phyloP scores from a whole-genome alignment of 148 eudicot species.

The Cornus florida region DNA sequence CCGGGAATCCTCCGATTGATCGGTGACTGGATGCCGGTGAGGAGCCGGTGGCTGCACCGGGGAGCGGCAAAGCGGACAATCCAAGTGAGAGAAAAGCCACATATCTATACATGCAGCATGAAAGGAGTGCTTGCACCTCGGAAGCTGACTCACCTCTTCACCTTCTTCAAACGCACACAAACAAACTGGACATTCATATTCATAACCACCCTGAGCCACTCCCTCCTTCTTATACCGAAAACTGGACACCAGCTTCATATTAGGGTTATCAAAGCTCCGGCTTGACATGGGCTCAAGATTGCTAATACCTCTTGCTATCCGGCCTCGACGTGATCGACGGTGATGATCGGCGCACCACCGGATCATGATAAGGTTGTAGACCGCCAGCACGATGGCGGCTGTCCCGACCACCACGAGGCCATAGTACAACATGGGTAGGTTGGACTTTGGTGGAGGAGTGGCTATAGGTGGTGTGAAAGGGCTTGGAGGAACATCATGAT shows the following conservation, averaged over 20 bases:
- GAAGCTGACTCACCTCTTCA: conserved; percentile 55
- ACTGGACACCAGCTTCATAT: conserved; percentile 16
- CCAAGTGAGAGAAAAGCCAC: conserved; percentile 68
- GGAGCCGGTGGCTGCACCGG: conserved; percentile 31
- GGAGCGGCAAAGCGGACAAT: conserved; percentile 79
- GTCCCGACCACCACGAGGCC: conserved; percentile 57
- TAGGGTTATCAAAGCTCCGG: conserved; percentile 15
- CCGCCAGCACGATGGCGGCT: conserved; percentile 36
- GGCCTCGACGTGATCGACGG: neutral
- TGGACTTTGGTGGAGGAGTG: conserved; percentile 6
- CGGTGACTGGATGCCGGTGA: neutral
- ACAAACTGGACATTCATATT: conserved; percentile 58
- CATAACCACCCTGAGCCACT: neutral
- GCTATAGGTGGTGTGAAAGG: neutral
- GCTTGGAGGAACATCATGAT: neutral
- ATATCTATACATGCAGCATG: conserved; percentile 72
- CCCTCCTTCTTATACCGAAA: conserved; percentile 44
- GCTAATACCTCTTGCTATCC: neutral
- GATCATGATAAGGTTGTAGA: conserved; percentile 53
- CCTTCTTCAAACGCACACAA: conserved; percentile 63
- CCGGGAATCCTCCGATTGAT: conserved; percentile 17
- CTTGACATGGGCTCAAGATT: conserved; percentile 4
- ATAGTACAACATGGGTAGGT: conserved; percentile 52
- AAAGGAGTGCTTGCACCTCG: conserved; percentile 58
- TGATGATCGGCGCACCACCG: conserved; percentile 31